A percentile compares a stretch with the other conserved stretches of the same genome.
Evolutionary conservation across 2,329 filamentous ascomycete genomes (phyloP).

Genomic region (Neocatenulostroma microsporum): DNA sequence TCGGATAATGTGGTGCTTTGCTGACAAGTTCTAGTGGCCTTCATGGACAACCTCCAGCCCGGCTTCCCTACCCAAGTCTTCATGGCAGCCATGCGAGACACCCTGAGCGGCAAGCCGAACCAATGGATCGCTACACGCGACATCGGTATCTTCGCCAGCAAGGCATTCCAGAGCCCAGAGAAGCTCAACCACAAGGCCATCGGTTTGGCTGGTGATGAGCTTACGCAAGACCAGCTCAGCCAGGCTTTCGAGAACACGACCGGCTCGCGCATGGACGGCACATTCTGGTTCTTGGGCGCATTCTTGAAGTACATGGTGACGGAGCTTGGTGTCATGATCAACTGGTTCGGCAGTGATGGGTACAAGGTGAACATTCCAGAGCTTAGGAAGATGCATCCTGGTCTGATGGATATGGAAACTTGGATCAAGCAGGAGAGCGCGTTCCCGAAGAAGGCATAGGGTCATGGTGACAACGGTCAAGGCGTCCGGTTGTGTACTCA

Average conservation of each 20-base stretch:
- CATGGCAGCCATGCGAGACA: conserved; percentile 38
- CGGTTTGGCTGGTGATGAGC: conserved; percentile 47
- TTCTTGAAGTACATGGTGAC: conserved; percentile 38
- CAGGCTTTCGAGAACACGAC: conserved; percentile 41
- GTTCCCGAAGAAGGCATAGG: conserved; percentile 15
- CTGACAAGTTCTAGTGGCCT: conserved; percentile 40
- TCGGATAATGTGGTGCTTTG: neutral
- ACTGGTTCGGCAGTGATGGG: conserved; percentile 45
- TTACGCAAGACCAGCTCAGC: conserved; percentile 43
- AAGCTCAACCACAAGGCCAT: conserved; percentile 41
- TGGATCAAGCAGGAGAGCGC: conserved; percentile 27
- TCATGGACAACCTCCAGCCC: conserved; percentile 54
- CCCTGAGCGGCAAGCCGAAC: conserved; percentile 23
- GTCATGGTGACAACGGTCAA: too few species aligned
- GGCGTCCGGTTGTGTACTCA: too few species aligned
- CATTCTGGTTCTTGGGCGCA: conserved; percentile 37
- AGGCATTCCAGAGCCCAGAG: conserved; percentile 40
- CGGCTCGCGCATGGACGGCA: conserved; percentile 37
- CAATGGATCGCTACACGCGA: conserved; percentile 41
- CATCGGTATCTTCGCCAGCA: conserved; percentile 46
- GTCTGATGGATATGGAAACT: conserved; percentile 31
- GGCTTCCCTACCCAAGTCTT: conserved; percentile 46
- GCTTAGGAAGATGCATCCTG: conserved; percentile 38
- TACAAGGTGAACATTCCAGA: conserved; percentile 42
- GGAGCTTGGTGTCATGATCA: conserved; percentile 26